Conservation (phyloP, 805 yeast genomes). For the Ogataea chonburiensis region DNA sequence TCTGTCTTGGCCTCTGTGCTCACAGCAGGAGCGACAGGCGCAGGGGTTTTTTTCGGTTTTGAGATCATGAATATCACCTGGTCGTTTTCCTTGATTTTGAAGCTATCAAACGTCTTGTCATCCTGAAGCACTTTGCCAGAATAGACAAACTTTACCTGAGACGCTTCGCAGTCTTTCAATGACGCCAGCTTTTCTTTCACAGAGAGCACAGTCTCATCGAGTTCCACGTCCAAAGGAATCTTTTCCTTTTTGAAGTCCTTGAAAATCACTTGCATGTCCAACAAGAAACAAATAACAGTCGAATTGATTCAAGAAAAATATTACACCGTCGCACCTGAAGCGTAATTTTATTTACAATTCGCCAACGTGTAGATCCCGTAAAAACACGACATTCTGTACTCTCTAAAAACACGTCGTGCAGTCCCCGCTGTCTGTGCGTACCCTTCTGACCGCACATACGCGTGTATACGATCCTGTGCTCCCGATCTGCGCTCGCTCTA, state of each 20-base stretch:
- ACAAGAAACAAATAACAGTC: conserved; percentile 4
- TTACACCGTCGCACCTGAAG: conserved; percentile 6
- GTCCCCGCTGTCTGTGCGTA: no score
- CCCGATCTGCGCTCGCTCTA: no score
- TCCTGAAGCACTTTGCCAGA: conserved; percentile 88
- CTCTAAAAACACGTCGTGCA: no score
- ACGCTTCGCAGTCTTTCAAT: conserved; percentile 63
- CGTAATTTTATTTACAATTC: conserved; percentile 1
- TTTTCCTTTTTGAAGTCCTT: conserved; percentile 93
- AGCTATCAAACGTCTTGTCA: conserved; percentile 66
- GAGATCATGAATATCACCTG: conserved; percentile 92
- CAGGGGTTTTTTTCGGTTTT: conserved; percentile 39
- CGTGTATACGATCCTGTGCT: no score
- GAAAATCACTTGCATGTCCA: conserved; percentile 69
- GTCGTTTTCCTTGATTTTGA: conserved; percentile 79
- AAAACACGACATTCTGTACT: no score
- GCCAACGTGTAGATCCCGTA: background rate
- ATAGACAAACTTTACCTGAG: conserved; percentile 84
- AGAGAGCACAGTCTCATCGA: conserved; percentile 60
- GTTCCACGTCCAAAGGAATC: conserved; percentile 75
- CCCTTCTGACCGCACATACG: no score
- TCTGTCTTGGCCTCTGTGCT: conserved; percentile 24
- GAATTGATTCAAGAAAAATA: conserved; percentile 6
- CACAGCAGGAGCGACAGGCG: conserved; percentile 29
- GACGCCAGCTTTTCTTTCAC: conserved; percentile 73